phyloP scores from a whole-genome alignment of 352 stramenopile species.

The Phytophthora colocasiae region DNA sequence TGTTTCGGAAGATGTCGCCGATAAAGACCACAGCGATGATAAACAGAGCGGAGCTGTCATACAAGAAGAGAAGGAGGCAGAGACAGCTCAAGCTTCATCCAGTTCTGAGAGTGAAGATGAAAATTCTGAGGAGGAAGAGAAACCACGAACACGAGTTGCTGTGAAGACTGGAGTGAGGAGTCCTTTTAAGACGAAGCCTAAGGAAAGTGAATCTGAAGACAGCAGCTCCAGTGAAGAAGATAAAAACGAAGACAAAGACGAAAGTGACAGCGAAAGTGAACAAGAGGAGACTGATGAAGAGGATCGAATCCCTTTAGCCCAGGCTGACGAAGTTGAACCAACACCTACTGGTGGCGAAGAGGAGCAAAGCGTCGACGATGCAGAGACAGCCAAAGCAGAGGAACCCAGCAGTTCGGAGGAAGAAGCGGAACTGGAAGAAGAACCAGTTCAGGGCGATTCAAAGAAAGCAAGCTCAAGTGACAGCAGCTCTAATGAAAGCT shows the following conservation, averaged over 20 bases:
- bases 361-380: slow-evolving; percentile 13
- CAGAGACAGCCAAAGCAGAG: slow-evolving; percentile 4
- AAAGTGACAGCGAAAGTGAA: slow-evolving; percentile 16
- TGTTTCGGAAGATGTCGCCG: not conserved
- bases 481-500: slow-evolving; percentile 23
- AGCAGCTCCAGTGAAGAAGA: slow-evolving; percentile 24
- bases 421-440: slow-evolving; percentile 16
- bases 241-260: slow-evolving; percentile 12
- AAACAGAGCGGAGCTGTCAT: not conserved
- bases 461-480: slow-evolving; percentile 12
- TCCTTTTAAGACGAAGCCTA: slow-evolving; percentile 8
- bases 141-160: not conserved
- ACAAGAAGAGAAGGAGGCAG: slow-evolving; percentile 5
- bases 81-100: slow-evolving; percentile 6
- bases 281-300: slow-evolving; percentile 23
- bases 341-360: slow-evolving; percentile 7
- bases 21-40: slow-evolving; percentile 1
- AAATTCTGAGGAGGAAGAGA: slow-evolving; percentile 16
- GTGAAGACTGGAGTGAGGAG: slow-evolving; percentile 11
- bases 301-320: slow-evolving; percentile 26
- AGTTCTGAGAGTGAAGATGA: slow-evolving; percentile 18
- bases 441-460: not conserved
- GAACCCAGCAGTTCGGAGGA: slow-evolving; percentile 17
- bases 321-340: slow-evolving; percentile 28
- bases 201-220: slow-evolving; percentile 11